Evolutionary conservation across 352 stramenopile species (phyloP), one percentile per base, ranked within the genome.

Genomic region (Chrysophaeum taylorii): DNA sequence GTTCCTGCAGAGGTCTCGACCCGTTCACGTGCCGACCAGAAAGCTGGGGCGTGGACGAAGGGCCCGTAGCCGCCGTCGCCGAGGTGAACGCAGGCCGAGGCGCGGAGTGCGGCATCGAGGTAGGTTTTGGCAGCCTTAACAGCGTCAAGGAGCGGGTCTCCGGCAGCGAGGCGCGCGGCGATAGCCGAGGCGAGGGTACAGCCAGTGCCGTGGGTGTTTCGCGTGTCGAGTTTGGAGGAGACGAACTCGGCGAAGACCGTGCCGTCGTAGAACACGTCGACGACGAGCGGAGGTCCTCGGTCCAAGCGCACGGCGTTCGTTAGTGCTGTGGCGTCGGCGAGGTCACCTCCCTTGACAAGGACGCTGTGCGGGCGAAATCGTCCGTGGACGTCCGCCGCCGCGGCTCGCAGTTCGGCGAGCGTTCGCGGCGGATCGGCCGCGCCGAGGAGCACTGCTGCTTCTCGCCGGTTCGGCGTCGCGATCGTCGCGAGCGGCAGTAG

Each of bases 101-200:
- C 67, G 35, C 57, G 33, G 29, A 77, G 64, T 18, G 60, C 64
- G 9, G 53, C 64, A 33, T 71, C 70, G 23, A 77, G 48, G 53
- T 77, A 77, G 7, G 48, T 31, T 43, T 73, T 72, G n/a, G 73
- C 73, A 0, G 42, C 50, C 16, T 38, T 41, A 31, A 78, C 70
- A 14, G 70, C 71, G 21, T 67, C 71, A 18, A 37, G 9, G 5
- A 73, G 15, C n/a, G 39, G 31, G 7, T 52, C 14, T 27, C 74
- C 80, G 33, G 70, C 70, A 25, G 84, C 82, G 35, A 84, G 74
- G 61, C 83, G 69, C 9, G 84, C 81, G 14, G 84, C 82, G 70
- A 89, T 88, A 62, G 82, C 81, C 0, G 84, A 81, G 15, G 82
- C 82, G 31, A 88, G 71, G 31, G 84, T 89, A 69, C 84, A 89